Evolutionary conservation across 2,329 filamentous ascomycete genomes (phyloP).

Genomic region (Nemania abortiva): DNA sequence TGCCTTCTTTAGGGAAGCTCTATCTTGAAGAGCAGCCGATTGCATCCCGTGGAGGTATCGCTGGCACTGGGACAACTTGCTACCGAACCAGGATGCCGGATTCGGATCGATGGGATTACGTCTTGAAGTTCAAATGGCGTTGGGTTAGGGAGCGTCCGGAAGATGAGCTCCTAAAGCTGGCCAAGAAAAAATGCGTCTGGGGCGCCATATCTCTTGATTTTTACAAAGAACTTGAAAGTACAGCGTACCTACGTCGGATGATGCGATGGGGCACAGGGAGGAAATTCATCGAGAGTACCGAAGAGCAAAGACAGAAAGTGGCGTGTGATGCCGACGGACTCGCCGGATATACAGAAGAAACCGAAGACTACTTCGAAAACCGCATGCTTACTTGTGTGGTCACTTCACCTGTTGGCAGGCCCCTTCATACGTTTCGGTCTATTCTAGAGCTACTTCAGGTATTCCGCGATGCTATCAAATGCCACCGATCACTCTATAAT

Average conservation of each 20-base stretch:
- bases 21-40: constrained; percentile 50
- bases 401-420: constrained; percentile 44
- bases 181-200: constrained; percentile 47
- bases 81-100: constrained; percentile 47
- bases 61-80: constrained; percentile 51
- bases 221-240: constrained; percentile 46
- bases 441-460: constrained; percentile 41
- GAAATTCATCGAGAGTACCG: constrained; percentile 35
- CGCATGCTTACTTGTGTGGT: constrained; percentile 42
- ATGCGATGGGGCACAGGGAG: constrained; percentile 43
- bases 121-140: constrained; percentile 54
- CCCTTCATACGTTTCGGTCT: constrained; percentile 41
- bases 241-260: constrained; percentile 45
- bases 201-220: constrained; percentile 49
- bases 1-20: constrained; percentile 44
- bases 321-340: constrained; percentile 29
- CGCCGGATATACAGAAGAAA: constrained; percentile 41
- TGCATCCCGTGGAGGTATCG: constrained; percentile 44
- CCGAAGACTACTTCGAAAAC: constrained; percentile 39
- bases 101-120: constrained; percentile 47
- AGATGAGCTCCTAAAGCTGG: constrained; percentile 50
- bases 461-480: constrained; percentile 43
- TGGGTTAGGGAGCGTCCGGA: constrained; percentile 50
- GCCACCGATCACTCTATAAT: constrained; percentile 43
- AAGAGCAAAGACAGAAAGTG: constrained; percentile 28